Conservation (phyloP, 2,329 filamentous ascomycete genomes). For the Zymoseptoria pseudotritici region DNA sequence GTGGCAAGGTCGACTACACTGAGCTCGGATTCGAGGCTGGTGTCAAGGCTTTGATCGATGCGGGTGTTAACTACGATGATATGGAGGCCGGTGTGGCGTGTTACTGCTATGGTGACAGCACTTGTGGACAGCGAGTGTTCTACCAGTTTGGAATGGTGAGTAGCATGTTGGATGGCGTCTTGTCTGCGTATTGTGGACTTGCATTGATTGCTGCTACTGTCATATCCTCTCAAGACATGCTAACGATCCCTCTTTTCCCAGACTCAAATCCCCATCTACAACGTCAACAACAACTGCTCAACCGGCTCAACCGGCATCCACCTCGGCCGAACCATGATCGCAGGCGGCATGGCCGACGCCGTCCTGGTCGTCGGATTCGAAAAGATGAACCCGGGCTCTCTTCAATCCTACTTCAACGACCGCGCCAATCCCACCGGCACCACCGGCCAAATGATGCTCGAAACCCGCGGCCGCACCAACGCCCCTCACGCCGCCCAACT, state of each 20-base stretch:
- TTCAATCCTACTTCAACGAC: conserved; percentile 78
- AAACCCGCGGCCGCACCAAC: conserved; percentile 21
- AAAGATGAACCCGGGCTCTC: conserved; percentile 88
- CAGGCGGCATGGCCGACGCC: conserved; percentile 67
- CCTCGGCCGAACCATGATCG: conserved; percentile 73
- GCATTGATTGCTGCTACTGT: not conserved
- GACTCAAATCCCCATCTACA: conserved; percentile 92
- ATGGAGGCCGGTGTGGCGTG: conserved; percentile 90
- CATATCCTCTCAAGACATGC: not conserved
- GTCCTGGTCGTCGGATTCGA: conserved; percentile 90
- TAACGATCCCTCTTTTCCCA: not conserved
- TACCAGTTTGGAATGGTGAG: conserved; percentile 71
- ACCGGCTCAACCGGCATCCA: conserved; percentile 84
- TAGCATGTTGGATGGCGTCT: not conserved
- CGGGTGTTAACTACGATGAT: conserved; percentile 91
- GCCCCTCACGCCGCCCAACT: conserved; percentile 51
- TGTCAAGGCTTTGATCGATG: conserved; percentile 75
- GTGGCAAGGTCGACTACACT: conserved; percentile 87
- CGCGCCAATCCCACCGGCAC: conserved; percentile 71
- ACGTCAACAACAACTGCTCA: conserved; percentile 97
- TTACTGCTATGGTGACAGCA: conserved; percentile 95
- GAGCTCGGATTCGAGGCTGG: conserved; percentile 90
- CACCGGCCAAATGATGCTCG: conserved; percentile 53
- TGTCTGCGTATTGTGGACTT: not conserved
- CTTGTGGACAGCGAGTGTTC: conserved; percentile 91